Conservation (phyloP, 2,329 filamentous ascomycete genomes). For the Calonectria naviculata region DNA sequence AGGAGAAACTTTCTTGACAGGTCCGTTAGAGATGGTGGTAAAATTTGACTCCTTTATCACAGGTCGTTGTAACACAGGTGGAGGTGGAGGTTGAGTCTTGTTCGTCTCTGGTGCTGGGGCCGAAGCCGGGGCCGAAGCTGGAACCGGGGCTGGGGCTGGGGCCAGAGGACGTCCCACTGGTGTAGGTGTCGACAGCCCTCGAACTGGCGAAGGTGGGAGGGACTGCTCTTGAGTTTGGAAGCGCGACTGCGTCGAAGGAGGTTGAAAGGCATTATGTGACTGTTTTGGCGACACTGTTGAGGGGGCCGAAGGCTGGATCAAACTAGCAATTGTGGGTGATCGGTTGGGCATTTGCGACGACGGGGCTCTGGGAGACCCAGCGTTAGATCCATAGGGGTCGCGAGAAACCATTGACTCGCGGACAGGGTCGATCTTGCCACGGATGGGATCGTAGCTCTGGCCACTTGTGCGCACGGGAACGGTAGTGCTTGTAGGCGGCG, state of each 20-base stretch:
- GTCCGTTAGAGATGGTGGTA: conserved; percentile 53
- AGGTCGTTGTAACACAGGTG: conserved; percentile 37
- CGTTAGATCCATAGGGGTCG: conserved; percentile 58
- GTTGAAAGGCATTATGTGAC: conserved; percentile 41
- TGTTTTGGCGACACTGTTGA: conserved; percentile 42
- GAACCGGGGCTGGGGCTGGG: conserved; percentile 52
- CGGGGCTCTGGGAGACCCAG: conserved; percentile 60
- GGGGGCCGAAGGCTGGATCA: conserved; percentile 72
- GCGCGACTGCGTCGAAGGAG: conserved; percentile 42
- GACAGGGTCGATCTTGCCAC: conserved; percentile 77
- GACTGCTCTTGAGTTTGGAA: conserved; percentile 50
- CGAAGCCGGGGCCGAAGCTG: conserved; percentile 49
- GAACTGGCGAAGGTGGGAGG: conserved; percentile 55
- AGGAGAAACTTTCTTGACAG: conserved; percentile 58
- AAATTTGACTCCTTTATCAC: conserved; percentile 53
- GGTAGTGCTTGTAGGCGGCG: conserved; percentile 54
- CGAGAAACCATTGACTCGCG: conserved; percentile 69
- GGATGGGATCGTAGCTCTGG: conserved; percentile 90
- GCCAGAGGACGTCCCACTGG: conserved; percentile 44
- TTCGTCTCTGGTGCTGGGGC: conserved; percentile 34
- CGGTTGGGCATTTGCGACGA: conserved; percentile 46
- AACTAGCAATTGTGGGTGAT: conserved; percentile 90
- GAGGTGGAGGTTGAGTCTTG: background rate
- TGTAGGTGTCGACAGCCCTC: conserved; percentile 46
- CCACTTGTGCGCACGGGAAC: conserved; percentile 73